These are phyloP conservation scores for Lachancea waltii DNA, from an alignment of 805 yeast species.

Conservation along the genomic window DNA sequence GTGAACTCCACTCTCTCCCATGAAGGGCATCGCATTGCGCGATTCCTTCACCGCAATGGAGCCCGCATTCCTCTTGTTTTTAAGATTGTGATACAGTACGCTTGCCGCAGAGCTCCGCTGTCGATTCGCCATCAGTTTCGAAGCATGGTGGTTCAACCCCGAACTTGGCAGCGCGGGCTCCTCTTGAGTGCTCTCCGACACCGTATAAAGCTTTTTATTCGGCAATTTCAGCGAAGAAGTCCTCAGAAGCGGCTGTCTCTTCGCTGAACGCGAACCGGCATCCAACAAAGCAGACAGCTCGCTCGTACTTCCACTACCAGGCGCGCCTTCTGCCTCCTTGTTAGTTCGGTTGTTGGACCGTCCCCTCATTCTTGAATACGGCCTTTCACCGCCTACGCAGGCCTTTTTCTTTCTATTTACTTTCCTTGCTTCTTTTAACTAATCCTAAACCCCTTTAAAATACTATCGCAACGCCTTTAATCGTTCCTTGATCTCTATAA, in stretches of 20 bases:
- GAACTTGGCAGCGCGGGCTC: slow-evolving; percentile 9
- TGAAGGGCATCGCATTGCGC: no score
- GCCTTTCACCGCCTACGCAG: background rate
- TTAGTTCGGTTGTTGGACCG: background rate
- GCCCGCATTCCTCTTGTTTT: slow-evolving; percentile 9
- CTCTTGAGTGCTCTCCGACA: slow-evolving; percentile 13
- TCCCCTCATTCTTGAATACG: slow-evolving; percentile 2
- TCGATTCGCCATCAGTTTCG: slow-evolving; percentile 8
- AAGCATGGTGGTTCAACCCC: slow-evolving; percentile 5
- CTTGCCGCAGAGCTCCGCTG: slow-evolving; percentile 14
- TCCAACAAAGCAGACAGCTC: slow-evolving; percentile 11
- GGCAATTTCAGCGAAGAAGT: slow-evolving; percentile 8
- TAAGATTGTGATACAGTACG: slow-evolving; percentile 12
- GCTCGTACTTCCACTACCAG: slow-evolving; percentile 1
- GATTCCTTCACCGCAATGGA: slow-evolving; percentile 4
- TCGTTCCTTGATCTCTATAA: no score
- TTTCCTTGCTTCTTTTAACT: no score
- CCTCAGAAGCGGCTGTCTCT: slow-evolving; percentile 5
- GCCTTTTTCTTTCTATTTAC: background rate
- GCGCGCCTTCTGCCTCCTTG: background rate
- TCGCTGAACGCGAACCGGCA: slow-evolving; percentile 1
- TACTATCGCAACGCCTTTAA: no score
- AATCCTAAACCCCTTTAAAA: no score
- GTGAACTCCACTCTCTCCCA: no score
- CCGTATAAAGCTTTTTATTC: slow-evolving; percentile 11